These are phyloP conservation scores for Lachnellula arida DNA, from an alignment of 2,329 filamentous ascomycete genomes.

Conservation along the genomic window DNA sequence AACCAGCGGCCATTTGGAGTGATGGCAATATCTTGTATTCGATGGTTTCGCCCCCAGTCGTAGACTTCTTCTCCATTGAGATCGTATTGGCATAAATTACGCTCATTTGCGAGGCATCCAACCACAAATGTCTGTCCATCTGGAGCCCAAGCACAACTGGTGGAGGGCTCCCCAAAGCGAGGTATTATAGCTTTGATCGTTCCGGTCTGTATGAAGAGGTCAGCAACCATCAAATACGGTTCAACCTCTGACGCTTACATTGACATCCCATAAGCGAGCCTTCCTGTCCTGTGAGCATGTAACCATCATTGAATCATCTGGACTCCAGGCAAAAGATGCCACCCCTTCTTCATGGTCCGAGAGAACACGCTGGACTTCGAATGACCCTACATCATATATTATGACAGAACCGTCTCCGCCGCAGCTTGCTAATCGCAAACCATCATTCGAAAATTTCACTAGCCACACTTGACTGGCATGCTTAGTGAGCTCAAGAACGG, in stretches of 20 bases:
- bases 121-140: constrained; percentile 76
- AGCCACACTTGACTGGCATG: constrained; percentile 88
- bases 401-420: constrained; percentile 70
- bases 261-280: constrained; percentile 70
- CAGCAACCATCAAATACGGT: constrained; percentile 1
- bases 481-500: constrained; percentile 64
- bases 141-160: constrained; percentile 81
- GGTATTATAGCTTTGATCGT: constrained; percentile 58
- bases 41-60: constrained; percentile 65
- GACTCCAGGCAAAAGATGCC: constrained; percentile 84
- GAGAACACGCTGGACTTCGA: constrained; percentile 58
- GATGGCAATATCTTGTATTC: constrained; percentile 81
- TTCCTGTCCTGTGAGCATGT: constrained; percentile 73
- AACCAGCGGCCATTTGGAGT: constrained; percentile 76
- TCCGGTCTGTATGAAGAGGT: constrained; percentile 49
- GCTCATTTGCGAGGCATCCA: constrained; percentile 65
- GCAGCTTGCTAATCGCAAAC: constrained; percentile 74
- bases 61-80: constrained; percentile 56
- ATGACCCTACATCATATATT: constrained; percentile 75
- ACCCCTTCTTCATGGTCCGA: constrained; percentile 66
- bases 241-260: constrained; percentile 43
- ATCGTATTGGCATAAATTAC: constrained; percentile 68
- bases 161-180: constrained; percentile 78
- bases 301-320: constrained; percentile 80
- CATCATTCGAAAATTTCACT: constrained; percentile 84